Evolutionary conservation across 805 yeast genomes (phyloP).

Genomic region (Monosporozyma servazzii): DNA sequence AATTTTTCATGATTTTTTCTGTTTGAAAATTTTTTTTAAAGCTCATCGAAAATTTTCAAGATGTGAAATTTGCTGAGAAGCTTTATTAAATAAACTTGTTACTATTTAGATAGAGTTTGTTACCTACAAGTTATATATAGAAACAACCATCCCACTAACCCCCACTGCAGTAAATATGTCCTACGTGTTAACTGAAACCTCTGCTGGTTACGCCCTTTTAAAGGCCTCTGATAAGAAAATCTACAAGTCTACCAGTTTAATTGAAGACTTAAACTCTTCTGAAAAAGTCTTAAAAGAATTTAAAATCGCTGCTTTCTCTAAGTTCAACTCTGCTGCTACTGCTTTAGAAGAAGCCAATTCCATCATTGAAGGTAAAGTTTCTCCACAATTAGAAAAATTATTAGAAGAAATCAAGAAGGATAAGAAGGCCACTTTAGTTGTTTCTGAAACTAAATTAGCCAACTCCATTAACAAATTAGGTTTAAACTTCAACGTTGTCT

Average conservation of each 20-base stretch:
- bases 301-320: slow-evolving; percentile 91
- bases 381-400: slow-evolving; percentile 68
- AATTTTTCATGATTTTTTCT: neutral
- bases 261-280: slow-evolving; percentile 70
- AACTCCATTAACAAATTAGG: slow-evolving; percentile 94
- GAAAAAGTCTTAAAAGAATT: slow-evolving; percentile 83
- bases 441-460: slow-evolving; percentile 91
- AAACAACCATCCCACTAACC: neutral
- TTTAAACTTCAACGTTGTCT: slow-evolving; percentile 74
- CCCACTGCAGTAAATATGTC: slow-evolving; percentile 41
- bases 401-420: slow-evolving; percentile 68
- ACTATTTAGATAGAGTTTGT: neutral
- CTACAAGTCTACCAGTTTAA: slow-evolving; percentile 68
- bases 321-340: slow-evolving; percentile 87
- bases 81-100: neutral
- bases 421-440: slow-evolving; percentile 80
- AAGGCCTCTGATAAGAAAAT: slow-evolving; percentile 97
- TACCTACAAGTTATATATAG: neutral
- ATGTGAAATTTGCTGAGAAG: neutral
- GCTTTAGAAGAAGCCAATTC: slow-evolving; percentile 94
- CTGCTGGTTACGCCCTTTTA: slow-evolving; percentile 97
- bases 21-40: slow-evolving; percentile 9
- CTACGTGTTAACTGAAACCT: slow-evolving; percentile 90
- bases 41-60: slow-evolving; percentile 23
- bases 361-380: slow-evolving; percentile 87